Evolutionary conservation across 2,329 filamentous ascomycete species (phyloP).

Genomic region (Ceratocystis albifundus): DNA sequence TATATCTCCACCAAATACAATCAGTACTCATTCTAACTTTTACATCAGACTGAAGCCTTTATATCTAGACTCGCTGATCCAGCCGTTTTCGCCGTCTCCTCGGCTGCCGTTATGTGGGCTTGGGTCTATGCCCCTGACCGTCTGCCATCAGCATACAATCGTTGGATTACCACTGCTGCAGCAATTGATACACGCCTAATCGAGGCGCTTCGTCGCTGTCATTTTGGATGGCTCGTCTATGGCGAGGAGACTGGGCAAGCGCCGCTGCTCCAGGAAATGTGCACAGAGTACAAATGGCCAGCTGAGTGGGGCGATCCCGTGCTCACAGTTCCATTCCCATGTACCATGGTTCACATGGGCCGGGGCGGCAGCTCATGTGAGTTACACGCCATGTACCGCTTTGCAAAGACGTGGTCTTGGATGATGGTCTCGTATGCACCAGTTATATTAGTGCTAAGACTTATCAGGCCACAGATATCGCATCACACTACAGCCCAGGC

Average conservation of each 20-base stretch:
- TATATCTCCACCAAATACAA: neutral
- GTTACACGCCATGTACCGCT: slow-evolving; percentile 56
- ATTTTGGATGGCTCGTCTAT: slow-evolving; percentile 54
- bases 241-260: slow-evolving; percentile 61
- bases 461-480: slow-evolving; percentile 34
- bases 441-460: slow-evolving; percentile 51
- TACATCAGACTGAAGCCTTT: slow-evolving; percentile 28
- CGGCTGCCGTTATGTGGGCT: slow-evolving; percentile 73
- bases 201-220: slow-evolving; percentile 57
- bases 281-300: slow-evolving; percentile 57
- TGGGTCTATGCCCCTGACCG: slow-evolving; percentile 68
- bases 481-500: slow-evolving; percentile 37
- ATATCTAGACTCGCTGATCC: slow-evolving; percentile 45
- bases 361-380: slow-evolving; percentile 58
- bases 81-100: slow-evolving; percentile 58
- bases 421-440: slow-evolving; percentile 67
- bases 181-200: slow-evolving; percentile 64
- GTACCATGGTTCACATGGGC: slow-evolving; percentile 75
- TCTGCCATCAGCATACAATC: slow-evolving; percentile 62
- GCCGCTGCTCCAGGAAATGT: slow-evolving; percentile 58
- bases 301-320: slow-evolving; percentile 61
- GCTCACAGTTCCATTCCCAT: slow-evolving; percentile 60
- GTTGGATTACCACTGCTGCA: slow-evolving; percentile 71
- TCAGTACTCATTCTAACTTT: slow-evolving; percentile 14
- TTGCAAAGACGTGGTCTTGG: slow-evolving; percentile 58